Conservation (phyloP, 345 rosid species). For the Gossypioides kirkii region DNA sequence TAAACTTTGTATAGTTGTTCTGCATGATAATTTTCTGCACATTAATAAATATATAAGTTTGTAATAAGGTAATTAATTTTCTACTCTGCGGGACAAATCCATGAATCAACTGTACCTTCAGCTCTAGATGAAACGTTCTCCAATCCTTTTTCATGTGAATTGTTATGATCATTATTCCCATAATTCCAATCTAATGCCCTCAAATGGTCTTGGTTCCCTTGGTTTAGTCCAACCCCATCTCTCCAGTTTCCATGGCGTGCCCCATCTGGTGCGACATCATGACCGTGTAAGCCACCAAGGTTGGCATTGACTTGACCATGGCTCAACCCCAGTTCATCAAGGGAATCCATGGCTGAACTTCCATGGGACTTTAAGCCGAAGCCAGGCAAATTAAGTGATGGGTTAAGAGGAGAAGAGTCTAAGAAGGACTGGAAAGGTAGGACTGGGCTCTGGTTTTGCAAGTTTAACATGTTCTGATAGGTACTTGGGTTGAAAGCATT, state of each 20-base stretch:
- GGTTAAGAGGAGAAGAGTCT: slow-evolving; percentile 19
- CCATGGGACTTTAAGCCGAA: slow-evolving; percentile 24
- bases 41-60: neutral
- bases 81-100: slow-evolving; percentile 65
- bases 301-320: slow-evolving; percentile 24
- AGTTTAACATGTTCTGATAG: slow-evolving; percentile 20
- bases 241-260: slow-evolving; percentile 12
- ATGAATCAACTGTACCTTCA: slow-evolving; percentile 55
- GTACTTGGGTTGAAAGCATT: slow-evolving; percentile 20
- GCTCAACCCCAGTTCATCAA: slow-evolving; percentile 33
- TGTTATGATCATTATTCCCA: neutral
- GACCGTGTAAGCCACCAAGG: slow-evolving; percentile 16
- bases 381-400: slow-evolving; percentile 18
- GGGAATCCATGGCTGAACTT: slow-evolving; percentile 19
- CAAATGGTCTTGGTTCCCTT: slow-evolving; percentile 19
- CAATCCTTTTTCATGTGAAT: slow-evolving; percentile 34
- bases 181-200: slow-evolving; percentile 30
- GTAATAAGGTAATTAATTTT: neutral
- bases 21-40: neutral
- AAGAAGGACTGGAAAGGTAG: slow-evolving; percentile 33
- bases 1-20: neutral
- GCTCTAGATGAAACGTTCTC: slow-evolving; percentile 44
- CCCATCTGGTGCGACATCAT: slow-evolving; percentile 9
- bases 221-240: neutral
- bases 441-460: slow-evolving; percentile 28